Base-by-base conservation (phyloP, 495 filamentous ascomycete species). In the Copromyces sp. region DNA sequence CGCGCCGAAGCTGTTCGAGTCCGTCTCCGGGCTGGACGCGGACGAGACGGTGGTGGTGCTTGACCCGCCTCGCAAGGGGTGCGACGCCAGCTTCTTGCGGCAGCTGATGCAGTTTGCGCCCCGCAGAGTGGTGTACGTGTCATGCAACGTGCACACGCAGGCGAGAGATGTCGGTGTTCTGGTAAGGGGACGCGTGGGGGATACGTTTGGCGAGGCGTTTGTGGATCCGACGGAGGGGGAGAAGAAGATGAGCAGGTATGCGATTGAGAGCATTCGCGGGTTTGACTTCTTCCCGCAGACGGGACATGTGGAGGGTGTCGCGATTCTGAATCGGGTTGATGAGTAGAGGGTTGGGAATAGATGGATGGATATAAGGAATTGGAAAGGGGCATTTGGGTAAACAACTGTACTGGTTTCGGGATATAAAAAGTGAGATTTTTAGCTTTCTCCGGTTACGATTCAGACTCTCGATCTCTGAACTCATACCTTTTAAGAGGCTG, bases 261-360 rank as follows among this genome's bases (percentile, higher is more conserved):
- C 90, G 80, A 93, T 99, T 77, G 96, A 99, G 85, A 96, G 93
- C 78, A 83, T 99, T 41, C 86, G 90, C 68, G 95, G 94, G 5
- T 98, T 98, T 79, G 95, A 99, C 78, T 99, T 99, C 84, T 99
- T 99, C 82, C 95, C 95, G 65, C 95, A 98, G 86, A 98, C 95
- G 35, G 90, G 93, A 7, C 95, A 99, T 86, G 95, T 98, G 0
- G 95, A 99, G 81, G 92, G 95, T 53, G 94, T 98, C 71, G 95
- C 92, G 41, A 89, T 98, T 38, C 80, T 98, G 77, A 89, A 85
- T 40, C 78, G 85, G 70, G 81, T 86, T n/a, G 81, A 85, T 69
- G 73, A 70, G 9, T 71, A 61, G 53, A 32, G 24, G 24, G 24
- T 6, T 53, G n/a, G 8, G 44, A 5, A 32, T 61, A 61, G n/a